Percentiles rank a stretch among this genome's conserved stretches.
Conservation (phyloP, 345 rosid species). For the Anacardium occidentale region DNA sequence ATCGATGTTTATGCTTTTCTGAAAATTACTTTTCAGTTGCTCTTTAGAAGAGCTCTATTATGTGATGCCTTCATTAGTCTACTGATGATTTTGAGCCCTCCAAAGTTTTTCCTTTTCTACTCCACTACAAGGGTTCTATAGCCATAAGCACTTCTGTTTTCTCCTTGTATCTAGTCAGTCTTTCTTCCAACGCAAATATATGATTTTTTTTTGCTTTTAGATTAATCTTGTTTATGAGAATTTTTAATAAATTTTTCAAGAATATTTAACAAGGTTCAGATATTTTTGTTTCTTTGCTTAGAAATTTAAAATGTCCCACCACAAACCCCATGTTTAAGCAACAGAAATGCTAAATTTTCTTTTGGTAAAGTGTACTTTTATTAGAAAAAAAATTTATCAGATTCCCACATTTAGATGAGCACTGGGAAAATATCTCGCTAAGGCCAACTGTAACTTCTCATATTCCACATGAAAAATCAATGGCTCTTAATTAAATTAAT, state of each 20-base stretch:
- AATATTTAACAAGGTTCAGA: conserved; percentile 7
- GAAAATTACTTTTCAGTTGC: background rate
- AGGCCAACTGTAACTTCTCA: conserved; percentile 4
- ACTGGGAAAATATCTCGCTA: conserved; percentile 1
- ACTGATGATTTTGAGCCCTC: conserved; percentile 20
- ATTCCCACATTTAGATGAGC: conserved; percentile 11
- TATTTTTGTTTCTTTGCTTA: background rate
- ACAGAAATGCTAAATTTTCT: background rate
- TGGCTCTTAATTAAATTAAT: background rate
- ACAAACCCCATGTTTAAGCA: background rate
- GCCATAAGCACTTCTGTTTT: background rate
- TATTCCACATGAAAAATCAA: background rate
- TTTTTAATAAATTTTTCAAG: background rate
- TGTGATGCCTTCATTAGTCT: conserved; percentile 8
- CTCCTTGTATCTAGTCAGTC: background rate
- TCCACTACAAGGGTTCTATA: conserved; percentile 14
- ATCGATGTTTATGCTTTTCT: conserved; percentile 14
- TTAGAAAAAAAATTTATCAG: background rate
- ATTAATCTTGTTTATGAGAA: background rate
- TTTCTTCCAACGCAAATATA: background rate
- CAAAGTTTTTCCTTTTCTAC: conserved; percentile 10
- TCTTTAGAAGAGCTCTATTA: conserved; percentile 1
- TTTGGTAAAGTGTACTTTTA: no score
- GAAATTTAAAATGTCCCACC: background rate
- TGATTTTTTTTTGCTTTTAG: background rate